A percentile compares a stretch with the other conserved stretches of the same genome.
Evolutionary conservation across 345 rosid species (phyloP).

Genomic region (Lagerstroemia speciosa): DNA sequence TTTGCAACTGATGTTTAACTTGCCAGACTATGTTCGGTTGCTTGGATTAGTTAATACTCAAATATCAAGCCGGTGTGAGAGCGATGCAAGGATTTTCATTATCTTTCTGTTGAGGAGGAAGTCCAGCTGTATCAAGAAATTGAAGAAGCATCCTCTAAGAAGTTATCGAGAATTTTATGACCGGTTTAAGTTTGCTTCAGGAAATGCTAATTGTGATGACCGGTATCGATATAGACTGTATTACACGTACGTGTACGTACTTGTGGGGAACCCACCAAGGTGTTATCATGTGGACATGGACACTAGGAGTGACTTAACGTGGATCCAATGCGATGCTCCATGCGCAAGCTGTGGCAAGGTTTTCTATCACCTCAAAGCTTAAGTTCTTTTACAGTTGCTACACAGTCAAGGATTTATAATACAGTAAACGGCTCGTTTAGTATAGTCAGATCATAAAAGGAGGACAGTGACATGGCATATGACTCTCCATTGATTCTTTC

Average conservation of each 20-base stretch:
- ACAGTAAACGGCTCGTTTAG: no score
- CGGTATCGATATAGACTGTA: conserved; percentile 41
- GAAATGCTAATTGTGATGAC: background rate
- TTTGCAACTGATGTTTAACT: background rate
- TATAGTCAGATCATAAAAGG: background rate
- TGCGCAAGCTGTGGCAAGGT: conserved; percentile 93
- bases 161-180: background rate
- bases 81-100: background rate
- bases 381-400: no score
- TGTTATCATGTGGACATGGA: conserved; percentile 76
- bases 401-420: no score
- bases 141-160: background rate
- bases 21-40: background rate
- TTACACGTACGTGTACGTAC: conserved; percentile 58
- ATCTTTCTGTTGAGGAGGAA: background rate
- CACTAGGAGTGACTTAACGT: conserved; percentile 91
- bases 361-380: background rate
- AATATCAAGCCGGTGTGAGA: no score
- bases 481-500: background rate
- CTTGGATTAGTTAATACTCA: background rate
- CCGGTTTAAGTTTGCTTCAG: background rate
- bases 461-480: background rate
- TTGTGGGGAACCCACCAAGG: conserved; percentile 59
- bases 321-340: conserved; percentile 98
- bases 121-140: background rate